Base-by-base conservation (phyloP, 2,329 filamentous ascomycete species). In the Xylaria sp. region DNA sequence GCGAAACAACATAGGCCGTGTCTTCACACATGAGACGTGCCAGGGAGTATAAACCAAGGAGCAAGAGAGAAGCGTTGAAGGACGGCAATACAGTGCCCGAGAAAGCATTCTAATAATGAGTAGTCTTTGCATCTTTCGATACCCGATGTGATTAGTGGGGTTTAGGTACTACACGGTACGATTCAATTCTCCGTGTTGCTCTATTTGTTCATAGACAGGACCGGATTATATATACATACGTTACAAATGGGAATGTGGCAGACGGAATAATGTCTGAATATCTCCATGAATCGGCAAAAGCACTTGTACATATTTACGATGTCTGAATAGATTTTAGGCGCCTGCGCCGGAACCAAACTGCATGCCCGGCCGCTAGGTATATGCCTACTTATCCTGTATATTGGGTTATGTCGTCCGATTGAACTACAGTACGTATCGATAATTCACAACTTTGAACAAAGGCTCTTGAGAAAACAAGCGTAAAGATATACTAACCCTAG, bases 1-100 rank as follows among this genome's bases (percentile, higher is more conserved):
- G 66, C 48, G 73, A 74, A 63, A 72, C 73, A 60, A 49, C 40
- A 23, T 26, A 59, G 46, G 20, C 40, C 15, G 26, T 42, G 17
- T 59, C 54, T 48, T 63, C 36, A 23, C 42, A 40, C 20, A 33
- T 28, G 38, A 54, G 23, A 40, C 40, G 26, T 51, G n/a, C 23
- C 23, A 23, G 28, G 13, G 23, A 49, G 42, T n/a, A 53, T 53
- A n/a, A 11, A 2, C 40, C 26, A 28, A 49, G 33, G 31, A 54
- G 13, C 20, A 26, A 42, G 31, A 15, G 36, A 44, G 36, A 54
- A 42, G 44, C 20, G 33, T 40, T 28, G 36, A 36, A 59, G 49
- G 42, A 42, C 20, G 17, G 17, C 33, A 51, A 48, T 40, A 15
- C 13, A 42, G 28, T 9, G 31, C 31, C 49, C 20, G 23, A 57